Conservation (phyloP, 495 filamentous ascomycete genomes). For the Penicillium silybi region DNA sequence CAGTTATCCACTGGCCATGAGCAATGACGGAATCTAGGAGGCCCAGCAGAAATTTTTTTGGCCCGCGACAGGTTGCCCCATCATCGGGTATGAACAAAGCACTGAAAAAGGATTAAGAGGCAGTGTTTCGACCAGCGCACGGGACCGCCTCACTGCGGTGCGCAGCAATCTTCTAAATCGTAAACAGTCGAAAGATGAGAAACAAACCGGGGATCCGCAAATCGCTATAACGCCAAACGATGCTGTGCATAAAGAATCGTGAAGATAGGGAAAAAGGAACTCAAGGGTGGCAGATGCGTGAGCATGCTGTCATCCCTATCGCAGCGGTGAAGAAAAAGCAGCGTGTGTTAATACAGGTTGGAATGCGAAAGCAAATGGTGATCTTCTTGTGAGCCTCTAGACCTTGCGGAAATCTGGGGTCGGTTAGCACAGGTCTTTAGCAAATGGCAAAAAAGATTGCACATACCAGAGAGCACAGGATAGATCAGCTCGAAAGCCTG, state of each 20-base stretch:
- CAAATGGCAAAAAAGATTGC: not conserved
- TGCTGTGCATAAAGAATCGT: constrained; percentile 46
- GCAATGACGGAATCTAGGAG: constrained; percentile 15
- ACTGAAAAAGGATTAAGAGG: constrained; percentile 37
- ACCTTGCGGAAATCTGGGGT: constrained; percentile 63
- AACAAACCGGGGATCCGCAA: constrained; percentile 29
- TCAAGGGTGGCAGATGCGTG: constrained; percentile 5
- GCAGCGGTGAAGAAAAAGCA: constrained; percentile 27
- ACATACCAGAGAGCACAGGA: constrained; percentile 86
- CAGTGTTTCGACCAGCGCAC: constrained; percentile 63
- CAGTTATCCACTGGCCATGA: constrained; percentile 2
- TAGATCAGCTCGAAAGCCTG: constrained; percentile 99
- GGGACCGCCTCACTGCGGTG: constrained; percentile 47
- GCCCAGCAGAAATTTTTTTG: constrained; percentile 25
- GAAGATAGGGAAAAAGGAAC: constrained; percentile 9
- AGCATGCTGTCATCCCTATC: not conserved
- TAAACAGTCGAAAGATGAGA: constrained; percentile 26
- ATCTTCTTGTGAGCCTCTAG: constrained; percentile 34
- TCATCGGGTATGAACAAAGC: constrained; percentile 11
- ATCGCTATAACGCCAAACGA: constrained; percentile 51
- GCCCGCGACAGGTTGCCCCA: constrained; percentile 16
- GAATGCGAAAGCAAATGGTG: constrained; percentile 33
- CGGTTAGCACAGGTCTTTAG: constrained; percentile 21
- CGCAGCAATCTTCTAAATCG: constrained; percentile 50
- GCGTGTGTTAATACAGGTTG: constrained; percentile 55